Evolutionary conservation across 169 alveolate species (phyloP), one percentile per base, ranked within the genome.

Genomic region (Cryptosporidium canis): DNA sequence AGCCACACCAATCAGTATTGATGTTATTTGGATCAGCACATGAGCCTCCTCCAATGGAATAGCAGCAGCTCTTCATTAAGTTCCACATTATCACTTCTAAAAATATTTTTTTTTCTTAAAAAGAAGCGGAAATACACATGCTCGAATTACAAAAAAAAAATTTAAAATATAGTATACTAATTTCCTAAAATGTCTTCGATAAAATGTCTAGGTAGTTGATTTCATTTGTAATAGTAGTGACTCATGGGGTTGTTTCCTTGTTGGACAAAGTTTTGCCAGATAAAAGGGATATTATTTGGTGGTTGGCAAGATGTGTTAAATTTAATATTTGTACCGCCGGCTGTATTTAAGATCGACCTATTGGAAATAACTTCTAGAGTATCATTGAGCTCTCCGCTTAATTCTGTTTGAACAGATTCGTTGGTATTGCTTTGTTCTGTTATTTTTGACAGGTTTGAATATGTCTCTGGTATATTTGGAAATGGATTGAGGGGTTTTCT

Each of bases 401-500:
- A 6, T 31, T 61, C 68, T 61, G 18, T 16, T n/a, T 29, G 45
- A 21, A n/a, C 21, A 29, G 12, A 29, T 1, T 61, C 68, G 24
- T 61, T 35, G 14, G 18, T 24, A 1, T 61, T n/a, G 47, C 14
- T 31, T 61, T 61, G 68, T 7, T 31, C 68, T 9, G 33, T 7
- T 12, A 29, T 29, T 9, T 29, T 61, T 7, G 44, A 14, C n/a
- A 61, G 8, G 1, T 29, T 61, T 29, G 68, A 35, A n/a, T 39
- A 61, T 29, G 11, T 16, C 1, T 53, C 87, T 1, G 63, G 48
- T 18, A 77, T 33, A 27, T 55, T 77, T 77, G 87, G 87, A 35
- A 77, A 77, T 41, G 87, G 87, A 41, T 61, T 77, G 6, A 77
- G 63, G 16, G 87, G 87, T 14, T 77, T 77, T 16, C 87, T 56